phyloP scores from a whole-genome alignment of 257 asterid species.

The Petunia secreta region DNA sequence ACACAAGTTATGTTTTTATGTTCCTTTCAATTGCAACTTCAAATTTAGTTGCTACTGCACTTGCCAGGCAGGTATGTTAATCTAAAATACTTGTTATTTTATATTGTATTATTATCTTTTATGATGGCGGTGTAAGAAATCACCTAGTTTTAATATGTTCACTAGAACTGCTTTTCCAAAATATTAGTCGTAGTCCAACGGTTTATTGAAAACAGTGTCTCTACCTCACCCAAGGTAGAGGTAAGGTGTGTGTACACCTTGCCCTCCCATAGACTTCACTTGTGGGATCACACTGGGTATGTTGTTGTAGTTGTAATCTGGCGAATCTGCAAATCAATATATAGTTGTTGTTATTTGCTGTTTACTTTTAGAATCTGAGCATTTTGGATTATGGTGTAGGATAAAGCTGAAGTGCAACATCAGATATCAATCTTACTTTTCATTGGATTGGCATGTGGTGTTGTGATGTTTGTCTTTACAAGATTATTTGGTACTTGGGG shows the following conservation, averaged over 20 bases:
- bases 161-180: neutral
- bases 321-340: neutral
- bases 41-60: constrained; percentile 91
- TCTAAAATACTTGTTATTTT: neutral
- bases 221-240: no score
- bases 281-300: no score
- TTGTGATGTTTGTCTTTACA: constrained; percentile 75
- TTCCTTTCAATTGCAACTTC: constrained; percentile 96
- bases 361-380: constrained; percentile 8
- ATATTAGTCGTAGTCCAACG: neutral
- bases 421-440: constrained; percentile 83
- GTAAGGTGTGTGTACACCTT: no score
- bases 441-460: constrained; percentile 82
- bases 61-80: constrained; percentile 71
- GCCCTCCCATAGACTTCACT: no score
- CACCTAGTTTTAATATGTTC: no score
- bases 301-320: neutral
- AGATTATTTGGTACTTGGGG: constrained; percentile 77
- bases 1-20: constrained; percentile 86
- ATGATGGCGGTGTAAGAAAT: no score
- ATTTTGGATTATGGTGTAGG: constrained; percentile 52
- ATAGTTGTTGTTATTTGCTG: neutral
- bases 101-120: no score
- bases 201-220: no score
- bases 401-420: constrained; percentile 83